phyloP scores from a whole-genome alignment of 176 grass and related monocot genomes.

The Paspalum notatum region DNA sequence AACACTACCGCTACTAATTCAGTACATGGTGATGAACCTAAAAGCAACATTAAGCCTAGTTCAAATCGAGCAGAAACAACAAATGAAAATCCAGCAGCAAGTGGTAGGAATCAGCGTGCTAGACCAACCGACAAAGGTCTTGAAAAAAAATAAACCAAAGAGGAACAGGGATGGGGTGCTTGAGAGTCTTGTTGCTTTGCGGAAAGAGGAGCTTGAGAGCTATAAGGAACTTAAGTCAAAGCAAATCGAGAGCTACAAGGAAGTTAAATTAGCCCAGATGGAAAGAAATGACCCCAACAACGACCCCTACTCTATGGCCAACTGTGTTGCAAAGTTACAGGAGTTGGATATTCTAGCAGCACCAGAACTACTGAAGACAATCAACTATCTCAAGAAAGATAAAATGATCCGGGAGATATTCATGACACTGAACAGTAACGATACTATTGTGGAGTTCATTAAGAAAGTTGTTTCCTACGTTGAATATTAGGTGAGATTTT shows the following conservation, averaged over 20 bases:
- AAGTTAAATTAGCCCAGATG: conserved; percentile 4
- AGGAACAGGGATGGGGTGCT: not conserved
- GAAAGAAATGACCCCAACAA: not conserved
- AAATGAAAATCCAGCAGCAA: too few relatives aligned
- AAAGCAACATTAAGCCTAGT: too few relatives aligned
- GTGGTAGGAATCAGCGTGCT: too few relatives aligned
- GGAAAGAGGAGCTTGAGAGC: conserved; percentile 8
- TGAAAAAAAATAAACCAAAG: not conserved
- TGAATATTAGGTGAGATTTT: not conserved
- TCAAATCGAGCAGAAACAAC: too few relatives aligned
- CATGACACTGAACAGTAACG: not conserved
- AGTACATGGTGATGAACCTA: too few relatives aligned
- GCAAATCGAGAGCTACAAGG: conserved; percentile 9
- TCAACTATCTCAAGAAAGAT: not conserved
- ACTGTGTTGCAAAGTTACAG: not conserved
- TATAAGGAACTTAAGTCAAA: conserved; percentile 5
- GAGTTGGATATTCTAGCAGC: not conserved
- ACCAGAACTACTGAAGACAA: not conserved
- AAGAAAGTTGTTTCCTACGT: not conserved
- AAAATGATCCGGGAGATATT: not conserved
- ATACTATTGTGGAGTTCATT: not conserved
- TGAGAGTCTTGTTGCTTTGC: not conserved
- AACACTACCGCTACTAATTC: too few relatives aligned
- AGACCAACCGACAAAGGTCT: not conserved
- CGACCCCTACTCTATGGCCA: not conserved